Evolutionary conservation across 2,329 filamentous ascomycete species (phyloP).

Genomic region (Dactylella cylindrospora): DNA sequence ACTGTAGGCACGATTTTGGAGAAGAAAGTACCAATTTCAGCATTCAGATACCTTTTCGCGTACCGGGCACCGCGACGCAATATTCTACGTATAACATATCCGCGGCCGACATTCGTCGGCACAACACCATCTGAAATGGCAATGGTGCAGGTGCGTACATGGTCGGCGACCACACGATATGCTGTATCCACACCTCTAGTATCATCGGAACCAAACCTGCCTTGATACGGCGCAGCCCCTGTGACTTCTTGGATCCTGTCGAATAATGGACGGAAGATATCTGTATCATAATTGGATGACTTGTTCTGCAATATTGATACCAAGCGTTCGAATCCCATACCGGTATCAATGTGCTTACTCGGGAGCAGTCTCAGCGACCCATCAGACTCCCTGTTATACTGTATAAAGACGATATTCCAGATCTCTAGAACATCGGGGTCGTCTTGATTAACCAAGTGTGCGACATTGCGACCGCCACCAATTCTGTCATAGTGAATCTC

Average conservation of each 20-base stretch:
- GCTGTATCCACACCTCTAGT: conserved; percentile 89
- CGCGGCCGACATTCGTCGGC: conserved; percentile 90
- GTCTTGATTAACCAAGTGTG: conserved; percentile 86
- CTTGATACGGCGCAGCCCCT: conserved; percentile 75
- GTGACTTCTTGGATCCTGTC: conserved; percentile 80
- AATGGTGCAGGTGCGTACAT: conserved; percentile 86
- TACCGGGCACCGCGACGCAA: conserved; percentile 87
- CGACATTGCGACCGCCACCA: conserved; percentile 85
- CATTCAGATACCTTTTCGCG: conserved; percentile 91
- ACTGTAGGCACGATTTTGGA: conserved; percentile 87
- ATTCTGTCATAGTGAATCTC: conserved; percentile 96
- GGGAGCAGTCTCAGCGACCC: conserved; percentile 78
- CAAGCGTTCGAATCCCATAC: conserved; percentile 91
- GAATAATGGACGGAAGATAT: conserved; percentile 92
- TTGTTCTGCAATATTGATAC: conserved; percentile 91
- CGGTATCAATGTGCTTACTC: conserved; percentile 93
- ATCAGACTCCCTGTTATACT: conserved; percentile 91
- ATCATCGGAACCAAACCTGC: conserved; percentile 90
- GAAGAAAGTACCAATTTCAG: conserved; percentile 93
- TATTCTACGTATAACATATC: conserved; percentile 92
- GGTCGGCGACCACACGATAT: conserved; percentile 94
- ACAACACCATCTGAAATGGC: conserved; percentile 89
- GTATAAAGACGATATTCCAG: conserved; percentile 99
- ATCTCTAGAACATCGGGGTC: conserved; percentile 96
- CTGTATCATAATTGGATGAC: conserved; percentile 91